Conservation (phyloP, 2,329 filamentous ascomycete species). For the Cladorrhinum sp. region DNA sequence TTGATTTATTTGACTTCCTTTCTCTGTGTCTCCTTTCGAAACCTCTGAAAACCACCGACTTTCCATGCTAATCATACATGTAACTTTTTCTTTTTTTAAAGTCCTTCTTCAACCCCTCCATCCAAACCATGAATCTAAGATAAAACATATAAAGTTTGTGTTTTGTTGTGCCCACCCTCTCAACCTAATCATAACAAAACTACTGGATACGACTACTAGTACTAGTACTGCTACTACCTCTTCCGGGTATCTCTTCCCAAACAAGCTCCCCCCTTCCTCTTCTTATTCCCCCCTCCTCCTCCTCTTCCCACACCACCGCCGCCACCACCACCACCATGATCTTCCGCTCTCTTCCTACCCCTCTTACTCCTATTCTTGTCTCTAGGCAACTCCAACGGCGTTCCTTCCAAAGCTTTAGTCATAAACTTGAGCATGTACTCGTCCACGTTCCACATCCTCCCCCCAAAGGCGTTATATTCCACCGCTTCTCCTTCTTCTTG, state of each 20-base stretch:
- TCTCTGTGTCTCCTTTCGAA: no score
- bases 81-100: no score
- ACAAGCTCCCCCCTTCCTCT: no score
- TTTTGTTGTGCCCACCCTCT: no score
- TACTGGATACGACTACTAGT: slow-evolving; percentile 26
- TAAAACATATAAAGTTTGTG: no score
- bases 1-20: no score
- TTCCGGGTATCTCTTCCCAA: slow-evolving; percentile 57
- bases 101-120: no score
- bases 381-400: slow-evolving; percentile 59
- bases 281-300: background rate
- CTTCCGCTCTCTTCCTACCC: slow-evolving; percentile 28
- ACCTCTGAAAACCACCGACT: no score
- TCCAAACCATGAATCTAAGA: no score
- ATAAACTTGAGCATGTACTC: slow-evolving; percentile 72
- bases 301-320: slow-evolving; percentile 34
- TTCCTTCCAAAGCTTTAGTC: slow-evolving; percentile 57
- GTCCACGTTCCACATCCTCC: slow-evolving; percentile 61
- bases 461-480: slow-evolving; percentile 59
- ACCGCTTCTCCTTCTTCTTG: slow-evolving; percentile 36
- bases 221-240: slow-evolving; percentile 32
- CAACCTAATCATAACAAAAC: no score
- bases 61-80: no score
- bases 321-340: background rate
- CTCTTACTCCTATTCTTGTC: slow-evolving; percentile 61